phyloP scores from a whole-genome alignment of 192 early-diverging fungal genomes.

The Coemansia reversa region DNA sequence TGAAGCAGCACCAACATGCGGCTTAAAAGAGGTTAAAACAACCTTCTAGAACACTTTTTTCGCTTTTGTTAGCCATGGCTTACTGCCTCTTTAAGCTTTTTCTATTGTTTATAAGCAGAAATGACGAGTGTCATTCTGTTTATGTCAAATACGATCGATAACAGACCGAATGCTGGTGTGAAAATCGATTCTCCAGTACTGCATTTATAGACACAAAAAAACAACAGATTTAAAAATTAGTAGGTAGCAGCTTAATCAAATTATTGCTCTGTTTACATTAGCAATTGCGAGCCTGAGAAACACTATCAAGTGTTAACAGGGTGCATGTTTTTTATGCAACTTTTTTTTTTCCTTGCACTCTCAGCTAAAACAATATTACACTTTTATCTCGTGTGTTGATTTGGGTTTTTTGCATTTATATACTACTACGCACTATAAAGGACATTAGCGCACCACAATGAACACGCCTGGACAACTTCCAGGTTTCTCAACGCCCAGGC shows the following conservation, averaged over 20 bases:
- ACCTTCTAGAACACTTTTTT: background rate
- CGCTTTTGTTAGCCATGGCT: background rate
- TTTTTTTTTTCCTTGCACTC: background rate
- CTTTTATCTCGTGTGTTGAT: background rate
- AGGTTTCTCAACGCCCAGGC: constrained; percentile 41
- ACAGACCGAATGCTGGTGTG: background rate
- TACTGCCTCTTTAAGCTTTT: background rate
- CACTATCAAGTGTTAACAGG: background rate
- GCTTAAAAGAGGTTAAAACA: background rate
- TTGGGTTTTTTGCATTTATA: background rate
- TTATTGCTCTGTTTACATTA: background rate
- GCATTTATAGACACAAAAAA: background rate
- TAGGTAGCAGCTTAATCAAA: no score
- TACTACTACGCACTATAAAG: background rate
- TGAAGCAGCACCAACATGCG: background rate
- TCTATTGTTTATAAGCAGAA: background rate
- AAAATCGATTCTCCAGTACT: background rate
- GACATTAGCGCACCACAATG: constrained; percentile 18
- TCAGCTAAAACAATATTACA: background rate
- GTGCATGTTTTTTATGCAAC: background rate
- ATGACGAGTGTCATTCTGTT: background rate
- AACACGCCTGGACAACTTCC: constrained; percentile 26
- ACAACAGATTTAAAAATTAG: background rate
- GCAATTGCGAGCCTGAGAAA: background rate
- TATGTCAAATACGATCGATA: background rate